Percentiles rank a stretch among this genome's conserved stretches.
These are phyloP conservation scores for Penicillium vulpinum DNA, from an alignment of 2,329 filamentous ascomycete species.

Conservation along the genomic window DNA sequence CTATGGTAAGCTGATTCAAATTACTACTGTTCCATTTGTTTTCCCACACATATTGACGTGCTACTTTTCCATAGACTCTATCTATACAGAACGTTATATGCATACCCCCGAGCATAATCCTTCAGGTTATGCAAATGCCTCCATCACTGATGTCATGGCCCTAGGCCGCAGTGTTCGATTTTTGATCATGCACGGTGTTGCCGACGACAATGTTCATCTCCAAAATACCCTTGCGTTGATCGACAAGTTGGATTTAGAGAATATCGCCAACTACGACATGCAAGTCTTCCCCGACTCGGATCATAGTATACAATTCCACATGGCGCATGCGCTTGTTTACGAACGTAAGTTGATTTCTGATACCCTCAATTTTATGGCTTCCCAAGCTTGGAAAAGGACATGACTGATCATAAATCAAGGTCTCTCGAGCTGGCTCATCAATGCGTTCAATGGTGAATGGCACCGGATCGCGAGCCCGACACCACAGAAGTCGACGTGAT, in stretches of 20 bases:
- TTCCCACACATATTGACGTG: not conserved
- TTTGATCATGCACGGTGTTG: constrained; percentile 92
- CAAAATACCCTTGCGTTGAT: constrained; percentile 88
- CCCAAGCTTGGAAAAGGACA: not conserved
- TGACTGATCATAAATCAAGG: constrained; percentile 19
- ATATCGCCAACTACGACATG: constrained; percentile 91
- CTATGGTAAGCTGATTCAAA: constrained; percentile 57
- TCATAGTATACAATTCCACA: constrained; percentile 93
- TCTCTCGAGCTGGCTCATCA: constrained; percentile 79
- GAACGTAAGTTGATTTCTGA: constrained; percentile 65
- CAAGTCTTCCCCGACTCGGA: constrained; percentile 97
- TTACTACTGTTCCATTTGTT: too few species aligned
- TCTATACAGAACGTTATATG: constrained; percentile 73
- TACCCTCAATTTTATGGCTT: not conserved
- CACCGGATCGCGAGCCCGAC: constrained; percentile 58
- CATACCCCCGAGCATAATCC: constrained; percentile 82
- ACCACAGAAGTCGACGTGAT: constrained; percentile 42
- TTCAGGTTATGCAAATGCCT: constrained; percentile 72
- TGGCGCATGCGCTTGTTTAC: constrained; percentile 86
- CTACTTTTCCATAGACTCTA: constrained; percentile 28
- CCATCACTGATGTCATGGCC: constrained; percentile 71
- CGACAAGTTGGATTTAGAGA: constrained; percentile 78
- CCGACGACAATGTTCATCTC: constrained; percentile 96
- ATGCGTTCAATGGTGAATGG: constrained; percentile 98
- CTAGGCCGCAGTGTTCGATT: constrained; percentile 79